Percentiles rank a stretch among this genome's conserved stretches.
phyloP scores from a whole-genome alignment of 2,329 filamentous ascomycete genomes.

The Venturia aucupariae region DNA sequence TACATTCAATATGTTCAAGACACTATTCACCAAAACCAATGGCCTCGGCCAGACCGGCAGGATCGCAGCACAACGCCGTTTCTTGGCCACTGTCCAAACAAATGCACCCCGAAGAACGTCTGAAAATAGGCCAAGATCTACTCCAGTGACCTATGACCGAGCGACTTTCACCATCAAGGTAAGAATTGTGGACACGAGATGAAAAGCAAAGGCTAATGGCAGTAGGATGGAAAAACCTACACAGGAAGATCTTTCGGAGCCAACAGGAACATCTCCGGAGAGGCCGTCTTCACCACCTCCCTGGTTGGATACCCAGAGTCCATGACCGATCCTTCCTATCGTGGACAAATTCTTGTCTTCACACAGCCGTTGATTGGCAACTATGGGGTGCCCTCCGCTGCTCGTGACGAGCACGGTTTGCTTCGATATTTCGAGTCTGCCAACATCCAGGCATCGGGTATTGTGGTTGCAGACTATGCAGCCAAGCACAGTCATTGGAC shows the following conservation, averaged over 20 bases:
- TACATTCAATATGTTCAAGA: slow-evolving; percentile 43
- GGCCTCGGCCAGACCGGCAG: slow-evolving; percentile 30
- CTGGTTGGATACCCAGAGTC: slow-evolving; percentile 96
- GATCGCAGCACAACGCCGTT: slow-evolving; percentile 41
- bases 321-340: slow-evolving; percentile 59
- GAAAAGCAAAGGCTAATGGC: slow-evolving; percentile 13
- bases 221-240: slow-evolving; percentile 85
- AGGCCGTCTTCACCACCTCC: slow-evolving; percentile 97
- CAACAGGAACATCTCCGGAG: slow-evolving; percentile 91
- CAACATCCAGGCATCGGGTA: slow-evolving; percentile 90
- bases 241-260: slow-evolving; percentile 94
- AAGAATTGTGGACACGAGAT: slow-evolving; percentile 24
- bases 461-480: slow-evolving; percentile 92
- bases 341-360: slow-evolving; percentile 93
- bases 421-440: slow-evolving; percentile 98
- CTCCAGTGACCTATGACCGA: slow-evolving; percentile 61
- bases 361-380: slow-evolving; percentile 97
- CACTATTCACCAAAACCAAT: slow-evolving; percentile 44
- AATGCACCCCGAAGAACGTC: slow-evolving; percentile 64
- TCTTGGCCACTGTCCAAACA: slow-evolving; percentile 57
- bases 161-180: slow-evolving; percentile 94
- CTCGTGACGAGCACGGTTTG: slow-evolving; percentile 79
- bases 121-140: slow-evolving; percentile 47
- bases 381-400: slow-evolving; percentile 86
- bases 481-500: slow-evolving; percentile 98